Conservation (phyloP, 164 flowering plant genomes). For the Kalanchoe fedtschenkoi region DNA sequence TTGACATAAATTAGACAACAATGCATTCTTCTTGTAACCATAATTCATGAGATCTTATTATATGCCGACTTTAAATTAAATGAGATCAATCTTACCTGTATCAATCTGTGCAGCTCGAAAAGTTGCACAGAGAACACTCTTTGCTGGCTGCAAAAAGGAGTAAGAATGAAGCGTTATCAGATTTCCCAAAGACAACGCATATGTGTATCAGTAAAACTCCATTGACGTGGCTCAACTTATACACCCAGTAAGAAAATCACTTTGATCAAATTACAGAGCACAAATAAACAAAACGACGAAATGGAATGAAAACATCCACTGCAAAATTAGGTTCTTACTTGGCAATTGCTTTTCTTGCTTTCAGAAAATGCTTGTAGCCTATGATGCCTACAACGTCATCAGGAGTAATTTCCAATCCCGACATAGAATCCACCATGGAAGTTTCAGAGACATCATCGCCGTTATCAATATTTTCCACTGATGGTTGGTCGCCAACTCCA, state of each 20-base stretch:
- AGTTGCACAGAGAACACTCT: conserved; percentile 84
- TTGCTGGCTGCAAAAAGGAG: conserved; percentile 64
- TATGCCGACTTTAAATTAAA: neutral
- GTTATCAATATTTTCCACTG: conserved; percentile 25
- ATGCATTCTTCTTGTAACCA: neutral
- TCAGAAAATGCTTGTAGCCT: conserved; percentile 87
- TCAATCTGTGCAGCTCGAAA: conserved; percentile 92
- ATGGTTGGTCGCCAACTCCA: conserved; percentile 16
- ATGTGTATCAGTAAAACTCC: neutral
- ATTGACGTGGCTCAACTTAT: neutral
- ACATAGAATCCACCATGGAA: conserved; percentile 56
- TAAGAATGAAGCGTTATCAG: conserved; percentile 14
- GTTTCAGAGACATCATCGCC: conserved; percentile 55
- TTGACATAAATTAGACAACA: neutral
- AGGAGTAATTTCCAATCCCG: conserved; percentile 56
- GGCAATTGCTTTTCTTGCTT: conserved; percentile 77
- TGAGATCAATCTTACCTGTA: conserved; percentile 44
- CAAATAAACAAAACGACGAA: neutral
- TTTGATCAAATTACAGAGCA: neutral
- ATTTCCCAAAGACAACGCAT: neutral
- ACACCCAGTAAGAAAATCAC: neutral
- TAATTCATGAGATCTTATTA: neutral
- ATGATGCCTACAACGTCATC: conserved; percentile 84
- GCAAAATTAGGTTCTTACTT: conserved; percentile 48
- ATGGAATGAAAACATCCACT: neutral